A percentile compares a stretch with the other conserved stretches of the same genome.
These are phyloP conservation scores for Inonotus hispidus DNA, from an alignment of 1,284 basidiomycete genomes.

Conservation along the genomic window DNA sequence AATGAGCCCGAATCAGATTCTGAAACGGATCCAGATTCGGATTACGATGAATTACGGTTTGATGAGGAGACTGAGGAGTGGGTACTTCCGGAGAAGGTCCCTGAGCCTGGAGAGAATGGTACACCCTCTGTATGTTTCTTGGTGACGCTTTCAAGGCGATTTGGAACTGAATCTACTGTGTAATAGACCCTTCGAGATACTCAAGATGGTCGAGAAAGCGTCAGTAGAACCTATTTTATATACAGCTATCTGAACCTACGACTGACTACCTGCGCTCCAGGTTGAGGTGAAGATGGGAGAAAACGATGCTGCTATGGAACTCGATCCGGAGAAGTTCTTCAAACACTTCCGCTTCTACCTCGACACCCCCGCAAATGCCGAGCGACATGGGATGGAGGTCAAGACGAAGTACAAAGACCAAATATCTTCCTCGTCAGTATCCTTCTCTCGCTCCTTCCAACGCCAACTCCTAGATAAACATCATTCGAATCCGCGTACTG, in stretches of 20 bases:
- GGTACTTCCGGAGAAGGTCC: conserved; percentile 24
- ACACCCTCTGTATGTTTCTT: conserved; percentile 2
- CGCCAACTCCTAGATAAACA: no score
- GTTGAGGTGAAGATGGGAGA: conserved; percentile 58
- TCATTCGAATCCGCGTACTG: neutral
- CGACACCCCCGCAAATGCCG: conserved; percentile 73
- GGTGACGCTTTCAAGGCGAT: neutral
- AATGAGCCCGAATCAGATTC: conserved; percentile 38
- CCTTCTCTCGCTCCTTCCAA: neutral
- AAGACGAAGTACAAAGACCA: conserved; percentile 50
- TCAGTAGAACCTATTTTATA: neutral
- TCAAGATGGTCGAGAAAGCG: neutral
- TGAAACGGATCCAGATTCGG: conserved; percentile 58
- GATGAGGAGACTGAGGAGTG: conserved; percentile 42
- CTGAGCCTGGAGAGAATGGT: neutral
- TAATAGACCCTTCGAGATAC: conserved; percentile 1
- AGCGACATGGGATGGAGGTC: conserved; percentile 51
- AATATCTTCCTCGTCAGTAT: conserved; percentile 45
- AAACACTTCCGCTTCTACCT: conserved; percentile 84
- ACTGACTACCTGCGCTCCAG: conserved; percentile 17
- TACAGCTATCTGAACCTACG: conserved; percentile 10
- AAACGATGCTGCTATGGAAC: conserved; percentile 56
- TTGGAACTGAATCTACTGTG: neutral
- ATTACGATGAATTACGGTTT: conserved; percentile 44
- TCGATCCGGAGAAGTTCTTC: conserved; percentile 74